Percentiles rank a stretch among this genome's conserved stretches.
Evolutionary conservation across 2,329 filamentous ascomycete genomes (phyloP).

Genomic region (Aureobasidium sp.): DNA sequence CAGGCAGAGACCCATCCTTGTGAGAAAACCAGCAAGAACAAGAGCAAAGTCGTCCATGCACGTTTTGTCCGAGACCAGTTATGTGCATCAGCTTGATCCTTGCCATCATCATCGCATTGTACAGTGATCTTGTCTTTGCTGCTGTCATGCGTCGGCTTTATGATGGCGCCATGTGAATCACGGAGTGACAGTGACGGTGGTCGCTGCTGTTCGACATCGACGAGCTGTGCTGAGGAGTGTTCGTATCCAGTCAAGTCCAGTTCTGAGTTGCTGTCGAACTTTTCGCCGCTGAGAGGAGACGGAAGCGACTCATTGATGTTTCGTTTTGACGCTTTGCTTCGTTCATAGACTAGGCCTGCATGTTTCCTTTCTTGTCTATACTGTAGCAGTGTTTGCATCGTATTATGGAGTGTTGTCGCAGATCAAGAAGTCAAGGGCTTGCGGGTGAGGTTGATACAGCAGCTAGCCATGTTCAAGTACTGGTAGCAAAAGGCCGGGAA

Average conservation of each 20-base stretch:
- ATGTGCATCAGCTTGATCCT: neutral
- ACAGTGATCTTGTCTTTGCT: neutral
- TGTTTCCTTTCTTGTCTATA: neutral
- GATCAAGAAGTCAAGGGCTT: too few relatives aligned
- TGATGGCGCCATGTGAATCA: neutral
- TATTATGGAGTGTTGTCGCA: too few relatives aligned
- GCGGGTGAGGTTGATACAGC: too few relatives aligned
- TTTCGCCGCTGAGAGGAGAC: neutral
- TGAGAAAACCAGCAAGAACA: slow-evolving; percentile 1
- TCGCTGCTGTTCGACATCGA: neutral
- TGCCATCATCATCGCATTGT: neutral
- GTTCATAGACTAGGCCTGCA: neutral
- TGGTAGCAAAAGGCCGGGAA: neutral
- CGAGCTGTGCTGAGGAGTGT: neutral
- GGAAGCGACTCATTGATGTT: neutral
- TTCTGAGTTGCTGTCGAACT: neutral
- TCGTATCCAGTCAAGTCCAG: neutral
- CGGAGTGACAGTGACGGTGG: neutral
- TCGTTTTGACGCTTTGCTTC: neutral
- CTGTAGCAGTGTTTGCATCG: neutral
- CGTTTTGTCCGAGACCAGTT: neutral
- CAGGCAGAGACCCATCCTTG: neutral
- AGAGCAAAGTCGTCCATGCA: neutral
- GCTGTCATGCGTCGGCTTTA: neutral
- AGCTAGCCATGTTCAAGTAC: neutral